Percentiles rank a stretch among this genome's conserved stretches.
These are phyloP conservation scores for Diplodia mutila DNA, from an alignment of 2,329 filamentous ascomycete genomes.

Conservation along the genomic window DNA sequence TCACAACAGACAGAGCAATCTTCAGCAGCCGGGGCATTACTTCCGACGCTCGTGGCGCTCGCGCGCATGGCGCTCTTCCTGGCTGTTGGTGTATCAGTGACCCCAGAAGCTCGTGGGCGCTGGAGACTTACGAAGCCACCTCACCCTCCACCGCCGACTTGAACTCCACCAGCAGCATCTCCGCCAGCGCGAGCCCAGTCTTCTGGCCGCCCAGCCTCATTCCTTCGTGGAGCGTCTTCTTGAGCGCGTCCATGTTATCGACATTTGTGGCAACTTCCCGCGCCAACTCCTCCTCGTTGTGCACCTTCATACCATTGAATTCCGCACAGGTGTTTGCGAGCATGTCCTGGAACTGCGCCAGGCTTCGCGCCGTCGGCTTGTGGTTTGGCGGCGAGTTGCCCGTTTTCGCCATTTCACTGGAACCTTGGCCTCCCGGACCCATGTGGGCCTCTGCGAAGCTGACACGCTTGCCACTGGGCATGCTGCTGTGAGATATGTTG, in stretches of 20 bases:
- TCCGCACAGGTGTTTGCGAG: not conserved
- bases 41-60: not conserved
- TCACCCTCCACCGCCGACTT: conserved; percentile 18
- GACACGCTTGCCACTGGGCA: conserved; percentile 10
- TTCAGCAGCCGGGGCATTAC: not conserved
- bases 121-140: not conserved
- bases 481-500: not conserved
- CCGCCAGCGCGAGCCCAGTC: conserved; percentile 8
- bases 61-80: not conserved
- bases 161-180: conserved; percentile 13
- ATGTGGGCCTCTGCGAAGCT: conserved; percentile 5
- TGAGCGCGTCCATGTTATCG: not conserved
- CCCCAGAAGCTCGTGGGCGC: not conserved
- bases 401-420: not conserved
- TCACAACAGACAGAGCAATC: not conserved
- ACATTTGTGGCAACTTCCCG: not conserved
- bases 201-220: conserved; percentile 1
- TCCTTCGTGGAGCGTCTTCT: not conserved
- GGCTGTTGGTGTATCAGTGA: not conserved
- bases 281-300: conserved; percentile 1
- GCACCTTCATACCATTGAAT: conserved; percentile 11
- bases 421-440: not conserved
- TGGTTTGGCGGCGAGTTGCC: not conserved
- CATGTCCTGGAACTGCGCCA: conserved; percentile 12
- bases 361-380: not conserved